Base-by-base conservation (phyloP, 768 basidiomycete species). In the Royoungia palumana region DNA sequence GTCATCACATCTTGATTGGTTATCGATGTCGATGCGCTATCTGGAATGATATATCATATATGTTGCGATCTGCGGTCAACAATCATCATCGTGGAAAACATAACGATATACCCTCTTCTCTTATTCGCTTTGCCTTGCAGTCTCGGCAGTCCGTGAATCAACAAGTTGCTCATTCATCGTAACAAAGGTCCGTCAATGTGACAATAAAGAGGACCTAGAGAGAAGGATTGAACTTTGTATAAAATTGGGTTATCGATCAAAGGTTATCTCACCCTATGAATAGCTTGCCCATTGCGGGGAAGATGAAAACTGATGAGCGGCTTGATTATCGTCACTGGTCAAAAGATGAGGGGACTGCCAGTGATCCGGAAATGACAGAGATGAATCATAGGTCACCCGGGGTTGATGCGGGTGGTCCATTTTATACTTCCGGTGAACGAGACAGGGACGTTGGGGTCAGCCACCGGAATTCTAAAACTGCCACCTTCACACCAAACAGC, bases 11-110 rank as follows among this genome's bases (percentile, higher is more conserved):
- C 53, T 37, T 38, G 51, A 56, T 55, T 51, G 41, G 59, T 64
- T 61, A 66, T 64, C 63, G 63, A 64, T 66, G 59, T 61, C 56
- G 57, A 62, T 56, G 44, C 38, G 20, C 57, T 52, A 56, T 56
- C 54, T 45, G 36, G 32, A 42, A 40, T 52, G 55, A 54, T 50
- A 51, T 43, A 25, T 49, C 38, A 44, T 40, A 36, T 25, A 41
- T 53, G 24, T 44, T 28, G 35, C 17, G 53, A 50, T 50, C 48
- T 42, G 42, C 44, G n/a, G 37, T 53, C 59, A 47, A 47, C 49
- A 16, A 16, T 22, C 49, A 24, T 52, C 27, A 42, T 46, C 41
- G 42, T 36, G 46, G 46, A 54, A 48, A 48, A 38, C 11, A 22
- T 32, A 19, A 34, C 44, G 44, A 47, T 49, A 53, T 45, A 27